Evolutionary conservation across 148 eudicot genomes (phyloP).

Genomic region (Fagopyrum esculentum): DNA sequence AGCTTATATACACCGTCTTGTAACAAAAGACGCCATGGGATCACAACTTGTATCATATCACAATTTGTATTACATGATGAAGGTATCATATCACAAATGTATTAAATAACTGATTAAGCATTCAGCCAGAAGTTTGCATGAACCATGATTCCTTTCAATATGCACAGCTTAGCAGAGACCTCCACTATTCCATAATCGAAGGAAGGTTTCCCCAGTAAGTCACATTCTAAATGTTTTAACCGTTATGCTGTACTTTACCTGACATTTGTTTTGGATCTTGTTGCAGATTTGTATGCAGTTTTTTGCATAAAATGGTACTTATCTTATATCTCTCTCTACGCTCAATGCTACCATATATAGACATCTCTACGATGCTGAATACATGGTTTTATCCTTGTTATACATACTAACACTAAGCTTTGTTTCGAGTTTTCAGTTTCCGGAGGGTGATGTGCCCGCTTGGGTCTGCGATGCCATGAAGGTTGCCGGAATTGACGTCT

Average conservation of each 20-base stretch:
- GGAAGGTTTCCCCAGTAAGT: constrained; percentile 76
- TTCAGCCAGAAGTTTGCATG: not conserved
- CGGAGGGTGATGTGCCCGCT: constrained; percentile 75
- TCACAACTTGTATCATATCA: constrained; percentile 93
- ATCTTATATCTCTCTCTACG: not conserved
- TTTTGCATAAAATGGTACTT: constrained; percentile 74
- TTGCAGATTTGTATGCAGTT: constrained; percentile 70
- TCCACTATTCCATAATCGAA: constrained; percentile 66
- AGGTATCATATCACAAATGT: constrained; percentile 28
- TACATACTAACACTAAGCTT: not conserved
- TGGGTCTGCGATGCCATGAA: constrained; percentile 95
- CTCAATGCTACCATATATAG: no score
- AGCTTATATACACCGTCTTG: constrained; percentile 85
- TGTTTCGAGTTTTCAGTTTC: constrained; percentile 42
- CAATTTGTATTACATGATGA: constrained; percentile 82
- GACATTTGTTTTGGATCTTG: not conserved
- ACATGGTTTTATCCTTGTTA: not conserved
- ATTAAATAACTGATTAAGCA: not conserved
- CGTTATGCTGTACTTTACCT: not conserved
- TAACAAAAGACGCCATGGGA: constrained; percentile 94
- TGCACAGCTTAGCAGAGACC: constrained; percentile 74
- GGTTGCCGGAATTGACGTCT: constrained; percentile 77
- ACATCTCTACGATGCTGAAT: no score
- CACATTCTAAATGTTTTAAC: not conserved
- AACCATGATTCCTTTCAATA: not conserved